Percentiles rank a stretch among this genome's conserved stretches.
phyloP scores from a whole-genome alignment of 805 yeast genomes.

The Jamesozyma gamospora region DNA sequence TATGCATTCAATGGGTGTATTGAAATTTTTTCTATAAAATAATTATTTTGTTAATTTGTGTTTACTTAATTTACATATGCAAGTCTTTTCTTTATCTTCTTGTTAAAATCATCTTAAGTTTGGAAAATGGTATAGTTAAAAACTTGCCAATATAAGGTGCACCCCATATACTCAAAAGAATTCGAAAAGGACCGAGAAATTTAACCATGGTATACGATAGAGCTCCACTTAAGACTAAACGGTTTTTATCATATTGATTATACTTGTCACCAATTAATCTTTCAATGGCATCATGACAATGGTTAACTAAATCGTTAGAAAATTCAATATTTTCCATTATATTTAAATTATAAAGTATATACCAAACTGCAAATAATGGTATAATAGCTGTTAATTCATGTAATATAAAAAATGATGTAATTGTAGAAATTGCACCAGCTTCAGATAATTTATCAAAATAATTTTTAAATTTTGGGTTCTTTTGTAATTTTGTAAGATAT shows the following conservation, averaged over 20 bases:
- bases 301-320: conserved; percentile 35
- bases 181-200: conserved; percentile 28
- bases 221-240: conserved; percentile 60
- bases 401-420: conserved; percentile 53
- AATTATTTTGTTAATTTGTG: too few relatives aligned
- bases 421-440: conserved; percentile 26
- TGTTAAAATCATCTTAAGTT: conserved; percentile 3
- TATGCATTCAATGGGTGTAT: too few relatives aligned
- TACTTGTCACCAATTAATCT: conserved; percentile 35
- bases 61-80: too few relatives aligned
- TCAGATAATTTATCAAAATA: conserved; percentile 22
- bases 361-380: conserved; percentile 65
- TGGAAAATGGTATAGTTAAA: conserved; percentile 14
- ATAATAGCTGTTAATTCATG: conserved; percentile 70
- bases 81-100: too few relatives aligned
- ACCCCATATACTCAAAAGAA: conserved; percentile 26
- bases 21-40: too few relatives aligned
- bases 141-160: conserved; percentile 27
- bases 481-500: conserved; percentile 18
- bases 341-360: conserved; percentile 46
- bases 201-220: conserved; percentile 65
- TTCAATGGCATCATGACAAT: conserved; percentile 51
- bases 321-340: conserved; percentile 19
- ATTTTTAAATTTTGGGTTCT: conserved; percentile 18
- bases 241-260: conserved; percentile 36